Percentiles rank a stretch among this genome's conserved stretches.
Evolutionary conservation across 192 early-diverging fungal species (phyloP).

Genomic region (Coemansia sp.): DNA sequence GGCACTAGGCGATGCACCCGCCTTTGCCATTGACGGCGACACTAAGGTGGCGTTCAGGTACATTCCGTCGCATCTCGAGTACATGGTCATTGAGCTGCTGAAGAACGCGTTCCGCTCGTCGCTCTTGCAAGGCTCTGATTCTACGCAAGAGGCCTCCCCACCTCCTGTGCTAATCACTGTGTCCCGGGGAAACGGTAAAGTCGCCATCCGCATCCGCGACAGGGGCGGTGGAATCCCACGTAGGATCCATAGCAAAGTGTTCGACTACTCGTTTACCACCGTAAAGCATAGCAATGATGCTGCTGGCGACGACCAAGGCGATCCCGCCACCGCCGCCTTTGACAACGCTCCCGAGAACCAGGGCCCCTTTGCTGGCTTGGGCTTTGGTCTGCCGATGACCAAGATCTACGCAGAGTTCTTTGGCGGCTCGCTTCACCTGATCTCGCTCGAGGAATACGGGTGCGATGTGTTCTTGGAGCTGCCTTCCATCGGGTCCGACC

Average conservation of each 20-base stretch:
- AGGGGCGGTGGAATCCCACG: conserved; percentile 83
- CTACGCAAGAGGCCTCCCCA: neutral
- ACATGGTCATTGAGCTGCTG: conserved; percentile 82
- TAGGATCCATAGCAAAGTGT: conserved; percentile 69
- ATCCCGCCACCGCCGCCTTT: neutral
- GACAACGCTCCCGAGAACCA: neutral
- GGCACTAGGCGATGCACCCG: conserved; percentile 78
- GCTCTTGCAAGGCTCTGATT: conserved; percentile 37
- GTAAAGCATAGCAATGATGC: conserved; percentile 57
- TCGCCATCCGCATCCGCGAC: conserved; percentile 81
- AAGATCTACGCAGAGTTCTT: conserved; percentile 42
- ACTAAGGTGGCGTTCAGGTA: conserved; percentile 52
- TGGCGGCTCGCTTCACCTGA: conserved; percentile 31
- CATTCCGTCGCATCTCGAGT: conserved; percentile 84
- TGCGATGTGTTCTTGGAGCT: conserved; percentile 42
- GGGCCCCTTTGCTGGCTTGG: conserved; percentile 27
- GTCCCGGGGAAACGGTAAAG: conserved; percentile 65
- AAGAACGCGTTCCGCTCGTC: conserved; percentile 87
- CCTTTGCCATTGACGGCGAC: conserved; percentile 60
- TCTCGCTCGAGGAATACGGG: conserved; percentile 35
- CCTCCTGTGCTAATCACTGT: conserved; percentile 83
- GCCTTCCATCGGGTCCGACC: conserved; percentile 28
- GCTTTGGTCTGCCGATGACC: conserved; percentile 45
- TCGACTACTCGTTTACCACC: conserved; percentile 91
- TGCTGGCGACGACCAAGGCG: neutral